Percentiles rank a stretch among this genome's conserved stretches.
Evolutionary conservation across 495 filamentous ascomycete species (phyloP).

Genomic region (Aspergillus heteromorphus): DNA sequence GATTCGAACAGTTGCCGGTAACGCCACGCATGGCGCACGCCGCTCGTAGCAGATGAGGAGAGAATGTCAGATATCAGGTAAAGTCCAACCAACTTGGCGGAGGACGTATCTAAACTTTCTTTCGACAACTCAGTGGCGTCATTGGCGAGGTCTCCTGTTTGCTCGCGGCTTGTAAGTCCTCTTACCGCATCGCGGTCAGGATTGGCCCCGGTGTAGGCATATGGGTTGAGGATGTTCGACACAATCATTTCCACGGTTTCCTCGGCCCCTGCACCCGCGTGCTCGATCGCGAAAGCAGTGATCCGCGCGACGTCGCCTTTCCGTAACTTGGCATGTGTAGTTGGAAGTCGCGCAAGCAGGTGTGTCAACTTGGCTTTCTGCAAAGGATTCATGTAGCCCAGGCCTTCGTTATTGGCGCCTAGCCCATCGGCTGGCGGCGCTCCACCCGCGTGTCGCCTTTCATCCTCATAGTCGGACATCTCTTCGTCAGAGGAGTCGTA

Average conservation of each 20-base stretch:
- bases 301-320: conserved; percentile 84
- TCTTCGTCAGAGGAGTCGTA: conserved; percentile 88
- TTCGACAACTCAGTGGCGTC: conserved; percentile 28
- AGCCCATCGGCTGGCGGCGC: conserved; percentile 46
- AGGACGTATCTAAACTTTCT: conserved; percentile 57
- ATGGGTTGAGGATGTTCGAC: conserved; percentile 69
- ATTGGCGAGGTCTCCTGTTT: conserved; percentile 26
- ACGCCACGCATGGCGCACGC: conserved; percentile 84
- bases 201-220: conserved; percentile 57
- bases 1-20: conserved; percentile 83
- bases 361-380: conserved; percentile 79
- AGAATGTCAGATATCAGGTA: conserved; percentile 87
- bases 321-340: conserved; percentile 64
- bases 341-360: conserved; percentile 75
- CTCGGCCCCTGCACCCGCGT: conserved; percentile 72
- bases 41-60: conserved; percentile 74
- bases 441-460: conserved; percentile 49
- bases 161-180: conserved; percentile 28
- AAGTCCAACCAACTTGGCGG: conserved; percentile 73
- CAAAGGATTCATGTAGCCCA: conserved; percentile 74
- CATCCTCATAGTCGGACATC: conserved; percentile 69
- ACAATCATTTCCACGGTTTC: conserved; percentile 88
- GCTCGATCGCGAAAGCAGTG: conserved; percentile 83
- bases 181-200: conserved; percentile 44
- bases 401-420: conserved; percentile 44